These are phyloP conservation scores for Penicillium frequentans DNA, from an alignment of 2,329 filamentous ascomycete species.

Conservation along the genomic window DNA sequence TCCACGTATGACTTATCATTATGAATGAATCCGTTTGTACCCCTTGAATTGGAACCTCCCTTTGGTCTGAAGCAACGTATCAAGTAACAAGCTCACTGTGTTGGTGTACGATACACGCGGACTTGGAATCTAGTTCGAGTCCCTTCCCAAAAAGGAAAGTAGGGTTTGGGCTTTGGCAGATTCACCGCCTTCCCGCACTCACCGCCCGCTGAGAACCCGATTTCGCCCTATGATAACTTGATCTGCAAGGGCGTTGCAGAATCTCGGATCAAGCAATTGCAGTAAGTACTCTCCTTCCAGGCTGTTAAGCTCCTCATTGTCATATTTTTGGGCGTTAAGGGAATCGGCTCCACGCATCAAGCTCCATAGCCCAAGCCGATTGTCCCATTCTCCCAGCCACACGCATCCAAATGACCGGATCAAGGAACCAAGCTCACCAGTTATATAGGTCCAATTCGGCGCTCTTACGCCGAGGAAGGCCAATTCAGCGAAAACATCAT, in stretches of 20 bases:
- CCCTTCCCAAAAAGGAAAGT: neutral
- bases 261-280: slow-evolving; percentile 20
- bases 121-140: neutral
- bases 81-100: no score
- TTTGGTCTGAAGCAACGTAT: no score
- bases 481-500: slow-evolving; percentile 12
- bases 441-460: slow-evolving; percentile 17
- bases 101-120: no score
- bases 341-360: neutral
- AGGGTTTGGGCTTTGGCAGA: neutral
- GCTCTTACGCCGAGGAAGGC: slow-evolving; percentile 14
- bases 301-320: neutral
- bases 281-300: slow-evolving; percentile 11
- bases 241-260: slow-evolving; percentile 21
- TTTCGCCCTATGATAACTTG: slow-evolving; percentile 12
- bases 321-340: neutral
- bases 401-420: neutral
- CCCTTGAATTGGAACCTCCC: no score
- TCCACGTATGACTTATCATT: no score
- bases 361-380: neutral
- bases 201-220: slow-evolving; percentile 23
- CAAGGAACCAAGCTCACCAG: slow-evolving; percentile 5
- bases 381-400: neutral
- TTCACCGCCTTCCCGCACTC: neutral
- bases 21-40: no score